Conservation (phyloP, 1,284 basidiomycete genomes). For the Coriolopsis trogii region DNA sequence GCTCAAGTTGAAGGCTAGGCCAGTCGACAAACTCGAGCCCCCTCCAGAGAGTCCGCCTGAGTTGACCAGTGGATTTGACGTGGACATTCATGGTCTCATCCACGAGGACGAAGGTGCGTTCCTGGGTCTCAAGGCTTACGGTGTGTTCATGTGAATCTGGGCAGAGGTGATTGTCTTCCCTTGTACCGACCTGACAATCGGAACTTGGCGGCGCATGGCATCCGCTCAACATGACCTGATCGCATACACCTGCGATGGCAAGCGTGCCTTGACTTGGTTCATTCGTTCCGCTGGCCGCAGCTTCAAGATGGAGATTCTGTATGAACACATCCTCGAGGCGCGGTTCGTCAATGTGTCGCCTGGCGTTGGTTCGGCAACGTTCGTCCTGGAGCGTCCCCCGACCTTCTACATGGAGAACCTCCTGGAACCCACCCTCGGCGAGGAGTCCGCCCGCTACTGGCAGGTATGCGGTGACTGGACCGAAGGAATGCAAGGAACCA, state of each 20-base stretch:
- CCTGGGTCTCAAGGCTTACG: slow-evolving; percentile 25
- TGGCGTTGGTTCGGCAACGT: slow-evolving; percentile 59
- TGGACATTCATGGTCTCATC: slow-evolving; percentile 63
- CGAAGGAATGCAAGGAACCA: slow-evolving; percentile 70
- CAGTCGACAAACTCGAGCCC: slow-evolving; percentile 34
- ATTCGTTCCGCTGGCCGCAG: slow-evolving; percentile 70
- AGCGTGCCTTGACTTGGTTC: slow-evolving; percentile 74
- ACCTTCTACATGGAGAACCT: slow-evolving; percentile 64
- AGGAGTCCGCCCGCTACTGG: slow-evolving; percentile 52
- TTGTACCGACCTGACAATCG: slow-evolving; percentile 72
- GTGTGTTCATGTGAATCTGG: slow-evolving; percentile 1
- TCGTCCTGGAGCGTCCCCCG: slow-evolving; percentile 67
- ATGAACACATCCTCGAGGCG: slow-evolving; percentile 58
- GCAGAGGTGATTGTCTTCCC: slow-evolving; percentile 75
- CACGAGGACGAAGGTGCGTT: slow-evolving; percentile 61
- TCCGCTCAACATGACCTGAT: slow-evolving; percentile 67
- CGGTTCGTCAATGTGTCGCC: slow-evolving; percentile 59
- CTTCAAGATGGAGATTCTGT: slow-evolving; percentile 85
- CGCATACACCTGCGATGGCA: slow-evolving; percentile 70
- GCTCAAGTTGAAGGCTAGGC: slow-evolving; percentile 53
- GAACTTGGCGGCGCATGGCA: slow-evolving; percentile 75
- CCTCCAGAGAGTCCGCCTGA: slow-evolving; percentile 56
- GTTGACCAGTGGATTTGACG: slow-evolving; percentile 54
- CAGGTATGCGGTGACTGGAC: slow-evolving; percentile 77
- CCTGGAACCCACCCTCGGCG: slow-evolving; percentile 34